phyloP scores from a whole-genome alignment of 495 filamentous ascomycete genomes.

The Cladorrhinum samala region DNA sequence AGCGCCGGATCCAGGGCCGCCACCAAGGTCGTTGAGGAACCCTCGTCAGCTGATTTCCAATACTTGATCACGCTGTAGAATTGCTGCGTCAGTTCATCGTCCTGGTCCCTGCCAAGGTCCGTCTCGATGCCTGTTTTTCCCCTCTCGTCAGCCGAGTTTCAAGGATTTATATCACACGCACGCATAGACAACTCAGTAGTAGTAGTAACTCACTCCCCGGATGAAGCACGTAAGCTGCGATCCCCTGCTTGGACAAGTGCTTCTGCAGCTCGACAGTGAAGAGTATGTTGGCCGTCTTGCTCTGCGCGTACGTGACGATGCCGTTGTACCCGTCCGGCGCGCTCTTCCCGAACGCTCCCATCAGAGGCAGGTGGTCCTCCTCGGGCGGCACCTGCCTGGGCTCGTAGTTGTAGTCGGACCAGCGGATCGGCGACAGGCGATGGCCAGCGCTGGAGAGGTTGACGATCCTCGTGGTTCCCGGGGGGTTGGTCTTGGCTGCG shows the following conservation, averaged over 20 bases:
- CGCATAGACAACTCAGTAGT: background rate
- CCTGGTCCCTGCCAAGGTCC: slow-evolving; percentile 37
- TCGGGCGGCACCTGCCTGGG: slow-evolving; percentile 33
- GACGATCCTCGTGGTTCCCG: slow-evolving; percentile 37
- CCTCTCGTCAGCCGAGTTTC: background rate
- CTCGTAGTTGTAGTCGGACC: slow-evolving; percentile 53
- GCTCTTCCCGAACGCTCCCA: slow-evolving; percentile 26
- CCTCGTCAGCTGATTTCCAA: slow-evolving; percentile 49
- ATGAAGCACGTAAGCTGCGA: slow-evolving; percentile 40
- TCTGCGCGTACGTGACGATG: slow-evolving; percentile 49
- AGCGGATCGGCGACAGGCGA: slow-evolving; percentile 46
- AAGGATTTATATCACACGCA: background rate
- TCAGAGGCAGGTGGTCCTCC: slow-evolving; percentile 29
- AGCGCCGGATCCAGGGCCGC: slow-evolving; percentile 52
- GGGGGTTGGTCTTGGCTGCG: slow-evolving; percentile 26
- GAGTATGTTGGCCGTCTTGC: slow-evolving; percentile 58
- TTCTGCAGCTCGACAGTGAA: slow-evolving; percentile 46
- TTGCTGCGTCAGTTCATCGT: slow-evolving; percentile 30
- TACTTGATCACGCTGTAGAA: slow-evolving; percentile 33
- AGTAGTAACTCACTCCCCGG: slow-evolving; percentile 38
- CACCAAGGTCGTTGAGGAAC: slow-evolving; percentile 51
- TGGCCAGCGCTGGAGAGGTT: slow-evolving; percentile 46
- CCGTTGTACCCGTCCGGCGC: slow-evolving; percentile 48
- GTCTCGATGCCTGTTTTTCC: slow-evolving; percentile 26
- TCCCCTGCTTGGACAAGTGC: slow-evolving; percentile 25